Evolutionary conservation across 2,329 filamentous ascomycete genomes (phyloP).

Genomic region (Colletotrichum aenigma): DNA sequence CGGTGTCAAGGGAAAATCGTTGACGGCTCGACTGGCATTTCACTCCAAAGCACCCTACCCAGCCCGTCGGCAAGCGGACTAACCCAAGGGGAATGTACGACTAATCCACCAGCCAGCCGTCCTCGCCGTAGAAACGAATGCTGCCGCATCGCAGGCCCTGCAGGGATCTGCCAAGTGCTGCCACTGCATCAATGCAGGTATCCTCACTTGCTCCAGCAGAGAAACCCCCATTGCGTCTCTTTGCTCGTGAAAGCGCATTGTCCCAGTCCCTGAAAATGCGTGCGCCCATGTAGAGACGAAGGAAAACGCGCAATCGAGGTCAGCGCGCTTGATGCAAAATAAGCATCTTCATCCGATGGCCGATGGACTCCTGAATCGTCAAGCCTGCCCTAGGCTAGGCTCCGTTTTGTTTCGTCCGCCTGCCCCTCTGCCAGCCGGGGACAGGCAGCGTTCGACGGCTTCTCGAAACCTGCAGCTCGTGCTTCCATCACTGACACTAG

Average conservation of each 20-base stretch:
- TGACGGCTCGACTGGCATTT: not conserved
- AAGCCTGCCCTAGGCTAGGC: not conserved
- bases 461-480: conserved; percentile 14
- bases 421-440: not conserved
- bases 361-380: not conserved
- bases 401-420: not conserved
- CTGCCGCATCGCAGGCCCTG: not conserved
- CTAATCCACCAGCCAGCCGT: not conserved
- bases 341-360: not conserved
- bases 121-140: not conserved
- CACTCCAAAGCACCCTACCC: not conserved
- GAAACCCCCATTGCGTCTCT: not conserved
- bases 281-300: not conserved
- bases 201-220: not conserved
- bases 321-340: not conserved
- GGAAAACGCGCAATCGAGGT: not conserved
- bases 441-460: not conserved
- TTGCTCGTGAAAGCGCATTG: not conserved
- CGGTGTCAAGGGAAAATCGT: not conserved
- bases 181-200: not conserved
- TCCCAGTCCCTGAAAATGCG: not conserved
- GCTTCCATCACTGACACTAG: not conserved
- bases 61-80: not conserved
- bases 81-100: not conserved
- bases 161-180: not conserved